Conservation (phyloP, 2,329 filamentous ascomycete genomes). For the Penicillium polonicum region DNA sequence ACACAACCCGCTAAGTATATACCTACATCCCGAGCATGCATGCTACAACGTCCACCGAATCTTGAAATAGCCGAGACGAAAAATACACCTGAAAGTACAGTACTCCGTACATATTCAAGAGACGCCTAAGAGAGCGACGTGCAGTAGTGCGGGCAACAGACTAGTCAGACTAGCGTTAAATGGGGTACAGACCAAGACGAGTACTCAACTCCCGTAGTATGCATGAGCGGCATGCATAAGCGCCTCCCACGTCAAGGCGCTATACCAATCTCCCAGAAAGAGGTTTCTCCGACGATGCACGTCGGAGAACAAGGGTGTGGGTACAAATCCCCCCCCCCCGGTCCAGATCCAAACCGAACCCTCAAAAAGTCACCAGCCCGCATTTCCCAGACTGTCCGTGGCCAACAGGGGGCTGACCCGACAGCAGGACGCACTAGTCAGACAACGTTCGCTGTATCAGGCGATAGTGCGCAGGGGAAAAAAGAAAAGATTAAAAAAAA, state of each 20-base stretch:
- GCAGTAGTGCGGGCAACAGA: slow-evolving; percentile 5
- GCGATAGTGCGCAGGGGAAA: background rate
- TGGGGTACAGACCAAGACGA: background rate
- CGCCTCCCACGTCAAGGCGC: slow-evolving; percentile 13
- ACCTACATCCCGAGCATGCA: background rate
- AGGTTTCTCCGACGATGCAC: slow-evolving; percentile 6
- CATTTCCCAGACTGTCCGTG: background rate
- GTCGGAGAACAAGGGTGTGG: slow-evolving; percentile 1
- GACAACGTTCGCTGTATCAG: slow-evolving; percentile 11
- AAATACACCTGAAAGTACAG: background rate
- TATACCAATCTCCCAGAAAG: background rate
- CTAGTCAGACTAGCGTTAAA: background rate
- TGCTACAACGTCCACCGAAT: background rate
- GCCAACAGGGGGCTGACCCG: slow-evolving; percentile 3
- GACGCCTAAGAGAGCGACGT: slow-evolving; percentile 14
- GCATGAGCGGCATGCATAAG: slow-evolving; percentile 10
- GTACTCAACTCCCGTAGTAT: background rate
- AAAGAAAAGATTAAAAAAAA: no score
- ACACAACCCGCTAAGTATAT: background rate
- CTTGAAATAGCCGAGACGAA: background rate
- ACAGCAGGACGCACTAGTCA: slow-evolving; percentile 12
- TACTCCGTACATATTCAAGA: background rate
- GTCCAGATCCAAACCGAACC: slow-evolving; percentile 8
- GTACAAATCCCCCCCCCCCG: background rate
- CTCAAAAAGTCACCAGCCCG: background rate